These are phyloP conservation scores for Pleurotus citrinopileatus DNA, from an alignment of 768 basidiomycete species.

Conservation along the genomic window DNA sequence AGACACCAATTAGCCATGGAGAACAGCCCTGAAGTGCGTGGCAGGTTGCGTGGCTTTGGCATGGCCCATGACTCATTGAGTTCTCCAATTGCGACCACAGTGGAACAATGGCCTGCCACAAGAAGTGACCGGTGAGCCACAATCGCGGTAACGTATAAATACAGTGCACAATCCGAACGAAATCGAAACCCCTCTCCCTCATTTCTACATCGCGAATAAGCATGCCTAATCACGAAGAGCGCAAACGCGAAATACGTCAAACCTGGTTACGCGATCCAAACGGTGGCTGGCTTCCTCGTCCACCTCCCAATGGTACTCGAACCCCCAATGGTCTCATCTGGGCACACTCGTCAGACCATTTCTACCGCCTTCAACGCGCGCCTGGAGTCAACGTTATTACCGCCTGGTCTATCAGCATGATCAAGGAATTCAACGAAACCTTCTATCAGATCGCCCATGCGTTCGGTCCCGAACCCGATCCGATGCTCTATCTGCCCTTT, in stretches of 20 bases:
- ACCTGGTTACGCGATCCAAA: slow-evolving; percentile 1
- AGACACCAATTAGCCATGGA: too few species aligned
- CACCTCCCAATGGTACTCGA: slow-evolving; percentile 19
- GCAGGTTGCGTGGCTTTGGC: too few species aligned
- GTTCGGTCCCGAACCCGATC: background rate
- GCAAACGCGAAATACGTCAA: background rate
- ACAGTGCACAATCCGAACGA: too few species aligned
- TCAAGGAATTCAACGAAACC: slow-evolving; percentile 27
- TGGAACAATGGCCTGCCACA: too few species aligned
- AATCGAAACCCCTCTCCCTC: too few species aligned
- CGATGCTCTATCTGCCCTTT: background rate
- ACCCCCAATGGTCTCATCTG: slow-evolving; percentile 24
- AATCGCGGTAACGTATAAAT: too few species aligned
- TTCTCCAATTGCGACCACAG: too few species aligned
- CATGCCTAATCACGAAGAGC: background rate
- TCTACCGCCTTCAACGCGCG: slow-evolving; percentile 24
- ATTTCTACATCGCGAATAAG: too few species aligned
- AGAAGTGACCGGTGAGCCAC: too few species aligned
- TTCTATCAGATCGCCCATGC: slow-evolving; percentile 8
- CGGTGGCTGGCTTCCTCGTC: slow-evolving; percentile 4
- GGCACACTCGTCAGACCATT: slow-evolving; percentile 22
- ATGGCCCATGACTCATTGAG: too few species aligned
- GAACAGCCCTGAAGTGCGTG: too few species aligned
- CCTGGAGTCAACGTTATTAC: slow-evolving; percentile 22
- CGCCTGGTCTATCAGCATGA: slow-evolving; percentile 32